Evolutionary conservation across 371 early-diverging fungal species (phyloP).

Genomic region (Nematocida displodere): DNA sequence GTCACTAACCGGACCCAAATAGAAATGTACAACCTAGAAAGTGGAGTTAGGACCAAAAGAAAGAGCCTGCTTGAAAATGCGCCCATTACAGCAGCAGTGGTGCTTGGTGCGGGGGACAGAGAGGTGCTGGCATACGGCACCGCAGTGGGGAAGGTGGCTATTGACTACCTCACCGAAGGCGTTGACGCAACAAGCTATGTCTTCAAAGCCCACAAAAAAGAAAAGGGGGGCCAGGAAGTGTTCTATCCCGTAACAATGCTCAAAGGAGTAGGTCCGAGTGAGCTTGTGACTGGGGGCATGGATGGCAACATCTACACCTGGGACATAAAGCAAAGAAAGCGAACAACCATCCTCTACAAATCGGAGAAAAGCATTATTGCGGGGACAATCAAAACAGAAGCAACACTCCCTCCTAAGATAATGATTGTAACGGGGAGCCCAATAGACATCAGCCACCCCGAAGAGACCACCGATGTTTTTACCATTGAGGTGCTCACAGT

Average conservation of each 20-base stretch:
- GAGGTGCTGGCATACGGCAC: conserved; percentile 8
- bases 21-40: background rate
- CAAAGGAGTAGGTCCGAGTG: background rate
- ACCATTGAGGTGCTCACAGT: no score
- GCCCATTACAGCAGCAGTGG: background rate
- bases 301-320: conserved; percentile 33
- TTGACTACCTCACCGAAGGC: conserved; percentile 1
- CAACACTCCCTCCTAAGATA: no score
- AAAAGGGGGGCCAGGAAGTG: conserved; percentile 5
- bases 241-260: conserved; percentile 44
- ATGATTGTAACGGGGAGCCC: no score
- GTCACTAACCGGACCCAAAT: background rate
- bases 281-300: conserved; percentile 22
- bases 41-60: background rate
- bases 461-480: no score
- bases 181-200: conserved; percentile 11
- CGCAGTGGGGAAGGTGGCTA: conserved; percentile 24
- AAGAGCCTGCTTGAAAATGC: background rate
- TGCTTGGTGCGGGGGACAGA: background rate
- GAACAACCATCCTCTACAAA: conserved; percentile 2
- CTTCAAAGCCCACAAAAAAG: conserved; percentile 44
- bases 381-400: no score
- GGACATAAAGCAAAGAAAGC: conserved; percentile 18
- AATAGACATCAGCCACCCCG: no score
- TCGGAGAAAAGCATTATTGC: conserved; percentile 11